These are phyloP conservation scores for Talaromyces proteolyticus DNA, from an alignment of 495 filamentous ascomycete species.

Conservation along the genomic window DNA sequence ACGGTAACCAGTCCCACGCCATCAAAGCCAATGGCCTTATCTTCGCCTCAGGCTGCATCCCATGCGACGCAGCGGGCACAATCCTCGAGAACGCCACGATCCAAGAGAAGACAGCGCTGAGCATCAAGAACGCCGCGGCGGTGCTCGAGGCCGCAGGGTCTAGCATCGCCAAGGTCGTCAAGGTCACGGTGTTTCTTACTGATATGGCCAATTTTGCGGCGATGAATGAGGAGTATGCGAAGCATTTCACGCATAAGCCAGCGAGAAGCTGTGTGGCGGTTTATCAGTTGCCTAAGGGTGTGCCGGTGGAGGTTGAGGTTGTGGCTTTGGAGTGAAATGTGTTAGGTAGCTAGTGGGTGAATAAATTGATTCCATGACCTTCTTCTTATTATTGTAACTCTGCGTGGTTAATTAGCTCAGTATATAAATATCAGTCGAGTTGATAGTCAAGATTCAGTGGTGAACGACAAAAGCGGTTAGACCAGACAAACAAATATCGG, in stretches of 20 bases:
- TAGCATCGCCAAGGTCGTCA: slow-evolving; percentile 68
- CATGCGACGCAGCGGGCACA: slow-evolving; percentile 67
- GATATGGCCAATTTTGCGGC: slow-evolving; percentile 80
- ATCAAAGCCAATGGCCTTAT: slow-evolving; percentile 76
- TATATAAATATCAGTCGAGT: too few relatives aligned
- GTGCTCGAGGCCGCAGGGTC: slow-evolving; percentile 74
- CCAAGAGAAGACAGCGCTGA: slow-evolving; percentile 65
- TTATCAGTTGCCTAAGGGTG: slow-evolving; percentile 82
- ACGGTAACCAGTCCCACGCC: slow-evolving; percentile 67
- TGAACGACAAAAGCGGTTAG: neutral
- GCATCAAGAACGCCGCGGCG: slow-evolving; percentile 71
- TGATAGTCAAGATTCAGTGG: neutral
- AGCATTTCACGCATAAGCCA: slow-evolving; percentile 83
- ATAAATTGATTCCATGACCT: too few relatives aligned
- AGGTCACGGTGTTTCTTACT: slow-evolving; percentile 70
- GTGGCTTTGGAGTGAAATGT: slow-evolving; percentile 54
- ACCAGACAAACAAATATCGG: neutral
- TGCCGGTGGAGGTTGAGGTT: slow-evolving; percentile 90
- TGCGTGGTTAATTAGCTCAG: too few relatives aligned
- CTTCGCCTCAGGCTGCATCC: slow-evolving; percentile 93
- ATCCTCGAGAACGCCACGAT: slow-evolving; percentile 66
- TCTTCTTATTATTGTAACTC: neutral
- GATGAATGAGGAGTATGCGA: slow-evolving; percentile 87
- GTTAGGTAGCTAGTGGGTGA: too few relatives aligned
- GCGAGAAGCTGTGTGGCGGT: slow-evolving; percentile 92